Evolutionary conservation across 2,329 filamentous ascomycete genomes (phyloP).

Genomic region (Verticillium albo-atrum): DNA sequence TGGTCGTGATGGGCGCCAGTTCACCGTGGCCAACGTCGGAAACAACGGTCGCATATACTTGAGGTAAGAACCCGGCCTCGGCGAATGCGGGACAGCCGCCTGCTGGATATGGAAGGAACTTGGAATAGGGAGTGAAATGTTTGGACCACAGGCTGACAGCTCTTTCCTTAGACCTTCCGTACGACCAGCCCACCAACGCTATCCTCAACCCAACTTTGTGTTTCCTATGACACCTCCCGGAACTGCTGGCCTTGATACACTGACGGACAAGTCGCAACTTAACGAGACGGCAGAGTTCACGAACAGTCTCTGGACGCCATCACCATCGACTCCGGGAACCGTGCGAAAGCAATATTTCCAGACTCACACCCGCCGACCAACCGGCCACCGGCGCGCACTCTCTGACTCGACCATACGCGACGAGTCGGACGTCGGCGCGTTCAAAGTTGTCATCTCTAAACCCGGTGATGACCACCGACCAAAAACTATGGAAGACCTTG

Average conservation of each 20-base stretch:
- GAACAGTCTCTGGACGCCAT: slow-evolving; percentile 40
- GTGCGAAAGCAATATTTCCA: slow-evolving; percentile 27
- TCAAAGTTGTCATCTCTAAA: slow-evolving; percentile 78
- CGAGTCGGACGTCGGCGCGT: slow-evolving; percentile 59
- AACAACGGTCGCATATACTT: slow-evolving; percentile 80
- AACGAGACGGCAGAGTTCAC: slow-evolving; percentile 16
- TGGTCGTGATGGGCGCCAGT: slow-evolving; percentile 64
- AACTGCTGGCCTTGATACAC: slow-evolving; percentile 50
- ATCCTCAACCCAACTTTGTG: slow-evolving; percentile 55
- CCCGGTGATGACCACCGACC: slow-evolving; percentile 56
- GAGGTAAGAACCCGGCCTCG: slow-evolving; percentile 47
- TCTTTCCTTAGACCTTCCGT: slow-evolving; percentile 47
- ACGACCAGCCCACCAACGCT: slow-evolving; percentile 57
- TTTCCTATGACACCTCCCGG: slow-evolving; percentile 58
- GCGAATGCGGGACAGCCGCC: not conserved
- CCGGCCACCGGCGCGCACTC: slow-evolving; percentile 56
- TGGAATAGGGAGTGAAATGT: not conserved
- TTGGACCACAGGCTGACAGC: slow-evolving; percentile 12
- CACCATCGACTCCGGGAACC: slow-evolving; percentile 29
- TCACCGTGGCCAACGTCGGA: slow-evolving; percentile 76
- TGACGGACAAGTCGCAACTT: slow-evolving; percentile 22
- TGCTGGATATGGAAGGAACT: not conserved
- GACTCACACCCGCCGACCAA: slow-evolving; percentile 18
- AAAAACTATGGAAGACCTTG: slow-evolving; percentile 57
- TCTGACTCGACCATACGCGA: slow-evolving; percentile 78